phyloP scores from a whole-genome alignment of 495 filamentous ascomycete genomes.

The Annulohypoxylon bovei region DNA sequence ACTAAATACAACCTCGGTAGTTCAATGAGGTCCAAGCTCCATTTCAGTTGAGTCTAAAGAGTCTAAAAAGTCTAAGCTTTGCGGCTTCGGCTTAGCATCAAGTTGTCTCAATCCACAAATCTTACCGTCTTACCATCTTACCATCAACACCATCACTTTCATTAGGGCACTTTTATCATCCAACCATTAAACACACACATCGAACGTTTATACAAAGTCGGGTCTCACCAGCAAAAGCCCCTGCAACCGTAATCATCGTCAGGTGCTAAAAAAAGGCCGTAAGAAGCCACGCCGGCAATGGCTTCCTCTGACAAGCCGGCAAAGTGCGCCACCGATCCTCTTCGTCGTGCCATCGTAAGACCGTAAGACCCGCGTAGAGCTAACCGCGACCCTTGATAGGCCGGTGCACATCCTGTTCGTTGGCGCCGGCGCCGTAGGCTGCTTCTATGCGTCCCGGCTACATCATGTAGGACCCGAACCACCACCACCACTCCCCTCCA shows the following conservation, averaged over 20 bases:
- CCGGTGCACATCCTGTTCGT: conserved; percentile 64
- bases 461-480: conserved; percentile 54
- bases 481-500: not conserved
- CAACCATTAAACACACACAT: not conserved
- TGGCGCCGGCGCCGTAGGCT: conserved; percentile 67
- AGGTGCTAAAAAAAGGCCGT: not conserved
- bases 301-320: conserved; percentile 10
- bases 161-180: not conserved
- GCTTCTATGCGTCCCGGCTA: conserved; percentile 67
- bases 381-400: conserved; percentile 32
- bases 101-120: no score
- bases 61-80: not conserved
- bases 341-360: conserved; percentile 2
- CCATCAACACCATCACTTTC: not conserved
- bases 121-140: no score
- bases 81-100: not conserved
- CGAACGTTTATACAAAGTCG: no score
- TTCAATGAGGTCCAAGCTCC: conserved; percentile 1
- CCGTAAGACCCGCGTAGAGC: not conserved
- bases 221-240: not conserved
- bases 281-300: conserved; percentile 17
- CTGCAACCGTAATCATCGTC: not conserved
- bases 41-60: not conserved
- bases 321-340: conserved; percentile 22
- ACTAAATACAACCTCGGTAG: conserved; percentile 10